Base-by-base conservation (phyloP, 768 basidiomycete genomes). In the Scleroderma bovista region DNA sequence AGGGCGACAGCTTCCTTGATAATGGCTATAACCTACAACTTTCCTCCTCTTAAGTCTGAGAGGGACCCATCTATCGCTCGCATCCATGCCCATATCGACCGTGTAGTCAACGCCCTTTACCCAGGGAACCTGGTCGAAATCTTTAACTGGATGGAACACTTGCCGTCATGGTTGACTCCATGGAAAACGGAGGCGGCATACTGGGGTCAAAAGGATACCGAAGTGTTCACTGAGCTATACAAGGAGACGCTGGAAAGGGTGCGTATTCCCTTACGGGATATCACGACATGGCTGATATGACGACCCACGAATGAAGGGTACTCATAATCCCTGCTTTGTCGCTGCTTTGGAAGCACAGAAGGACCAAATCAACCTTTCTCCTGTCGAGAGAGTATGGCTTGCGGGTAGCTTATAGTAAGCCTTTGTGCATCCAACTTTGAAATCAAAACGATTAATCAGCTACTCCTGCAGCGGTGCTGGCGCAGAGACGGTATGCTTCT, bases 101-200 rank as follows among this genome's bases (percentile, higher is more conserved):
- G 69, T 9, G 47, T 72, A 15, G 64, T 65, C 13, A 57, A 57
- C 10, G 69, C 73, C 3, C 61, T 63, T 9, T 59, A 62, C 32
- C 72, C 72, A 33, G 73, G 73, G 2, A 58, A 62, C 24, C 24
- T 68, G 22, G 71, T 71, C 20, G 72, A 72, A 49, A 60, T 66
- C 44, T 68, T 72, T 46, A 64, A 68, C 2, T 64, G 57, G 50
- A 62, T 73, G 60, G 57, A 56, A 37, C 50, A 60, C 36, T 47
- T 73, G 8, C 71, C 71, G 0, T 23, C 44, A 8, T 61, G 52
- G 47, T 36, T 70, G 46, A 61, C 67, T 13, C 51, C 48, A 40
- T 69, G 65, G 66, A 70, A 67, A 52, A 44, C 50, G 15, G 56
- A 62, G 4, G 64, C 54, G 7, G 48, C 50, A 36, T 52, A 57